These are phyloP conservation scores for Talaromyces nanjingensis DNA, from an alignment of 495 filamentous ascomycete genomes.

Conservation along the genomic window DNA sequence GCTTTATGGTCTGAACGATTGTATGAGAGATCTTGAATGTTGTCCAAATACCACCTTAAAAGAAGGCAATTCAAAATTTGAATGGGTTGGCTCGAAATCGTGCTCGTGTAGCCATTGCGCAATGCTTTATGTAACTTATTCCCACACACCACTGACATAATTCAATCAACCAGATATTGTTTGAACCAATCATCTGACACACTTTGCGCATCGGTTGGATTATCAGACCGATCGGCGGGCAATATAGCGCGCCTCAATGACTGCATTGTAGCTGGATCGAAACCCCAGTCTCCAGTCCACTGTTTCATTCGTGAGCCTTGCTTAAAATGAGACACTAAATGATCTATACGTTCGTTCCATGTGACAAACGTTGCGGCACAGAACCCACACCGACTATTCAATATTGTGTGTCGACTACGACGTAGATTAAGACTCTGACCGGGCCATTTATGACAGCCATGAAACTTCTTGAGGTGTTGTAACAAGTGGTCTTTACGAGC, in stretches of 20 bases:
- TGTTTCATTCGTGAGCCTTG: constrained; percentile 58
- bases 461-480: constrained; percentile 75
- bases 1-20: background rate
- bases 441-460: constrained; percentile 54
- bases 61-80: background rate
- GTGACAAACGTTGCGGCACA: constrained; percentile 53
- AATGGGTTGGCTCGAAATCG: background rate
- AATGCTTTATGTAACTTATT: background rate
- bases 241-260: constrained; percentile 57
- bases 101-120: background rate
- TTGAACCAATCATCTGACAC: background rate
- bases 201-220: background rate
- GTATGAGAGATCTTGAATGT: background rate
- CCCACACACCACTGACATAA: background rate
- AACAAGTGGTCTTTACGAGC: constrained; percentile 79
- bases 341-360: constrained; percentile 57
- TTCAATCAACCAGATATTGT: background rate
- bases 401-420: constrained; percentile 51
- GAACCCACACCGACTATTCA: constrained; percentile 66
- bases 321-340: constrained; percentile 65
- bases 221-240: constrained; percentile 26
- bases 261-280: constrained; percentile 50
- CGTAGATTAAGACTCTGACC: constrained; percentile 60
- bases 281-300: constrained; percentile 70
- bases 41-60: background rate